Evolutionary conservation across 352 stramenopile species (phyloP), one percentile per base, ranked within the genome.

Genomic region (Globisporangium radiosum): DNA sequence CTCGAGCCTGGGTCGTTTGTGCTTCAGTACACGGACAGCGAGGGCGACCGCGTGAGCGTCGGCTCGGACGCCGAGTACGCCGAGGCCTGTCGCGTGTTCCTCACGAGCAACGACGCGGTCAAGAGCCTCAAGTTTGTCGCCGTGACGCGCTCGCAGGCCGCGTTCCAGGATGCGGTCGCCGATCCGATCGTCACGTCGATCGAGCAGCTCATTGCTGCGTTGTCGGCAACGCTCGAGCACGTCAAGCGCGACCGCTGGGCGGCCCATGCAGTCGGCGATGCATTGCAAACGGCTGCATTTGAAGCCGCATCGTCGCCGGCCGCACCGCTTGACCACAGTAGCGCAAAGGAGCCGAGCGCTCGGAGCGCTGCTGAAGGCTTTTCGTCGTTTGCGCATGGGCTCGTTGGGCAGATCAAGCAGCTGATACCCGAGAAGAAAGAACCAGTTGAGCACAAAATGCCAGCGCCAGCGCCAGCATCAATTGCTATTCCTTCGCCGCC

Each of bases 121-220:
- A 84, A 83, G 73, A 76, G 69, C 59, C 72, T 92, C 69, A 86
- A 84, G 60, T 92, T 92, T 59, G 74, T 72, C 39, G 80, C 76
- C n/a, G 67, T 83, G 37, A 59, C 68, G 25, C 69, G 60, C 17
- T 63, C 64, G 5, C 68, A 87, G 52, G 62, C 62, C 0, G 70
- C 72, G 39, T 75, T 85, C 51, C 65, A 80, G 42, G 73, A 82
- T 10, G 66, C 78, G 43, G 72, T 87, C 33, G 64, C 76, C 6
- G 76, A 87, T 25, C 78, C 73, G 25, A 71, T 92, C 47, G 66
- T 87, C 45, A 59, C 65, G 37, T 85, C 81, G 15, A 66, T 91
- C 39, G 81, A 88, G 69, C 56, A 68, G 37, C 66, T 91, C 47
- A 73, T 91, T 54, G 63, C 67, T 50, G 67, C 76, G 57, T 66